Percentiles rank a stretch among this genome's conserved stretches.
These are phyloP conservation scores for Wallacemonas collosoma DNA, from an alignment of 208 protist species.

Conservation along the genomic window DNA sequence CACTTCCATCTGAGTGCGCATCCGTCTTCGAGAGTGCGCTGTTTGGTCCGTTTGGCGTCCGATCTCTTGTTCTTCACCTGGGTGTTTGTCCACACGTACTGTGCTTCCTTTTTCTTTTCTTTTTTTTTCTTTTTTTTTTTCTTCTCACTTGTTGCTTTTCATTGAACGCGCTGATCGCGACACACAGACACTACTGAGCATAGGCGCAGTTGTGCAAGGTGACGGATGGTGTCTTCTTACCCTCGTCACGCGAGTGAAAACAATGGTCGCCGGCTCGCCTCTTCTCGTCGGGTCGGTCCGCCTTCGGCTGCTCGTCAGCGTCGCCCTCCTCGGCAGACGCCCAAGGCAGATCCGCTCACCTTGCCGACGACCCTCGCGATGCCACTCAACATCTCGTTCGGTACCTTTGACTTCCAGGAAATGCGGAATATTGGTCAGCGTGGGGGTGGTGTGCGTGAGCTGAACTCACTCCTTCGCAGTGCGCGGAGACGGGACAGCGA, in stretches of 20 bases:
- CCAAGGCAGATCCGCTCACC: conserved; percentile 8
- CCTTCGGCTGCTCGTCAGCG: background rate
- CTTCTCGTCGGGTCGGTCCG: conserved; percentile 15
- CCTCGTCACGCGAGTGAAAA: background rate
- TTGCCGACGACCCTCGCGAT: conserved; percentile 34
- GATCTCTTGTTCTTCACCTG: too few species aligned
- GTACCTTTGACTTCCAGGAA: conserved; percentile 84
- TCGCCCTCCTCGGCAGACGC: background rate
- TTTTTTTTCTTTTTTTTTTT: background rate
- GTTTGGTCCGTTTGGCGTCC: too few species aligned
- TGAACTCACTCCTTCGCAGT: conserved; percentile 53
- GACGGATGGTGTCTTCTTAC: conserved; percentile 3
- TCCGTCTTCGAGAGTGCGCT: too few species aligned
- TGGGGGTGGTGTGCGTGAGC: conserved; percentile 78
- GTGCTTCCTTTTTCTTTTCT: background rate
- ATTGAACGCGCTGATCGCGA: background rate
- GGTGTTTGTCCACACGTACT: too few species aligned
- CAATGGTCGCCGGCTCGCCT: background rate
- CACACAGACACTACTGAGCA: too few species aligned
- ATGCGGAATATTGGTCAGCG: conserved; percentile 61
- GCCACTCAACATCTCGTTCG: conserved; percentile 72
- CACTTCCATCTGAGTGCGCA: too few species aligned
- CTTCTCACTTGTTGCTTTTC: background rate
- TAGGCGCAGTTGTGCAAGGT: background rate
- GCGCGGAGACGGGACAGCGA: conserved; percentile 38